A percentile compares a stretch with the other conserved stretches of the same genome.
Evolutionary conservation across 345 rosid species (phyloP).

Genomic region (Salix caprea): DNA sequence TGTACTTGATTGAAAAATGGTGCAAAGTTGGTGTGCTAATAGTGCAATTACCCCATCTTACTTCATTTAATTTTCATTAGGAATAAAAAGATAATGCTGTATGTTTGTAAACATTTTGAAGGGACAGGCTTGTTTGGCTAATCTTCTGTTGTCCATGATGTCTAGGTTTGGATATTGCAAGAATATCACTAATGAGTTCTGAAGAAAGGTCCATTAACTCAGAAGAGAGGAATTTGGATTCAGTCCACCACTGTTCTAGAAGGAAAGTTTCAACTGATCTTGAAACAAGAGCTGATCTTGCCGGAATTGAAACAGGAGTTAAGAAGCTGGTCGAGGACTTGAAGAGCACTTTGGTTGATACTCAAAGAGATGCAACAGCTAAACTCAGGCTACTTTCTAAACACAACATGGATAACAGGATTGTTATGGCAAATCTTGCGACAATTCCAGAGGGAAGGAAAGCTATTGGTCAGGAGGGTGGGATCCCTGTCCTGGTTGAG

Average conservation of each 20-base stretch:
- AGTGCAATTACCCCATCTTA: too few species aligned
- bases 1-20: too few species aligned
- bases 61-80: neutral
- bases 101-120: neutral
- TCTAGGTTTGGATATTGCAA: slow-evolving; percentile 57
- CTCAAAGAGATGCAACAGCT: slow-evolving; percentile 56
- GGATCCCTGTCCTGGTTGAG: slow-evolving; percentile 83
- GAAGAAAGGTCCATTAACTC: slow-evolving; percentile 50
- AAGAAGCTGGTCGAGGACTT: slow-evolving; percentile 64
- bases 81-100: neutral
- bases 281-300: slow-evolving; percentile 72
- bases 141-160: slow-evolving; percentile 14
- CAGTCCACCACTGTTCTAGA: slow-evolving; percentile 40
- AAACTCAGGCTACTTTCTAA: slow-evolving; percentile 69
- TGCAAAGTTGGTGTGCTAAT: too few species aligned
- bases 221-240: slow-evolving; percentile 44
- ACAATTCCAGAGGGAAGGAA: slow-evolving; percentile 67
- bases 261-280: slow-evolving; percentile 39
- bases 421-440: slow-evolving; percentile 87
- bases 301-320: slow-evolving; percentile 65
- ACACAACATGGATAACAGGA: slow-evolving; percentile 71
- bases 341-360: slow-evolving; percentile 46
- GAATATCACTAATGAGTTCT: slow-evolving; percentile 50
- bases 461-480: slow-evolving; percentile 74
- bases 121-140: neutral